Percentiles rank a stretch among this genome's conserved stretches.
Conservation (phyloP, 345 rosid genomes). For the Syzygium grande region DNA sequence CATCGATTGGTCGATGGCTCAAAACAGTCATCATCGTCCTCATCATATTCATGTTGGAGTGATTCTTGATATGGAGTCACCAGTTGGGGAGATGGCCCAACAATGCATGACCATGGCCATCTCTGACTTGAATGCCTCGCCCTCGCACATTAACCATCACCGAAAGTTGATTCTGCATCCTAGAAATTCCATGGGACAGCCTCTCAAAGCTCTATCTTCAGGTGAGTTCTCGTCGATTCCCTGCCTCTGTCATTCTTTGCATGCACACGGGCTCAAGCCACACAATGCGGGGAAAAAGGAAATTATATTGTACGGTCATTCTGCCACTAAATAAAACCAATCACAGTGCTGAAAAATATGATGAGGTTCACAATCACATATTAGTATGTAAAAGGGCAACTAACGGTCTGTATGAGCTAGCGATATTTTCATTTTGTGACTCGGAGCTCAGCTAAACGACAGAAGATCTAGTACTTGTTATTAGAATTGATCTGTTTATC, state of each 20-base stretch:
- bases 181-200: background rate
- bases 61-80: background rate
- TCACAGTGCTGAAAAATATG: background rate
- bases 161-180: background rate
- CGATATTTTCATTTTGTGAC: background rate
- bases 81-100: background rate
- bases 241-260: background rate
- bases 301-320: background rate
- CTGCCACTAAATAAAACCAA: background rate
- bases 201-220: background rate
- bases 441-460: background rate
- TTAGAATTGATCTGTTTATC: background rate
- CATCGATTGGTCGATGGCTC: background rate
- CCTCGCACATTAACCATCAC: background rate
- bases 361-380: background rate
- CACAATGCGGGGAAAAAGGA: no score
- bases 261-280: no score
- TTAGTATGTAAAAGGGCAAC: background rate
- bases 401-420: background rate
- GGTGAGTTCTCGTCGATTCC: background rate
- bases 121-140: background rate
- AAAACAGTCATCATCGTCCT: background rate
- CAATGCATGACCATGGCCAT: background rate
- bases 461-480: background rate
- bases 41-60: background rate